Evolutionary conservation across 805 yeast genomes (phyloP), one percentile per base, ranked within the genome.

Genomic region (Pichia cephalocereana): DNA sequence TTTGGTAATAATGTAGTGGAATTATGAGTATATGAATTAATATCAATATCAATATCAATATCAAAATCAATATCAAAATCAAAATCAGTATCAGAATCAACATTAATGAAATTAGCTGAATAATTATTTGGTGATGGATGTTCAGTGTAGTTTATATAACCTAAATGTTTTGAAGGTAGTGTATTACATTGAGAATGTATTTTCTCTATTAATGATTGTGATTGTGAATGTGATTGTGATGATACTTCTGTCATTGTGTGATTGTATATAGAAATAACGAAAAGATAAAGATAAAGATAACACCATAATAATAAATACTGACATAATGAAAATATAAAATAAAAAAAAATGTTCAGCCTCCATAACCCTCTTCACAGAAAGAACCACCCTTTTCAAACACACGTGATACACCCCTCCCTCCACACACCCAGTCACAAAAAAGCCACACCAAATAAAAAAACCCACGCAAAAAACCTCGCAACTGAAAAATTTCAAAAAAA

Each of bases 111-210:
- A 14, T 15, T 34, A 15, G 37, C 37, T 7, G n/a, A 8, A 34
- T 34, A 34, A 5, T 75, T 66, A 1, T 65, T 60, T 66, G 68
- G 67, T 0, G 83, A 78, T 14, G 82, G 80, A 19, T 72, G 70
- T 9, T 79, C 76, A 41, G 72, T 74, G 59, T 86, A 86, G 0
- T 82, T 60, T 5, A 82, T 62, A 1, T 78, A 68, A 0, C 86
- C 86, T 10, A 83, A 62, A 50, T 71, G 65, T 37, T 62, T 64
- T 14, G 42, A 44, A n/a, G 46, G 46, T 19, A 37, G 46, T 26
- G 11, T 6, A 19, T 23, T 15, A 11, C 17, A 41, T 41, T 10
- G 15, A 18, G 12, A 15, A 28, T 30, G 7, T 10, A 14, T 19
- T 17, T 30, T 30, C 14, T 12, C 14, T 7, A 10, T 30, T 12